A percentile compares a stretch with the other conserved stretches of the same genome.
Conservation (phyloP, 257 asterid species). For the Craterostigma plantagineum region DNA sequence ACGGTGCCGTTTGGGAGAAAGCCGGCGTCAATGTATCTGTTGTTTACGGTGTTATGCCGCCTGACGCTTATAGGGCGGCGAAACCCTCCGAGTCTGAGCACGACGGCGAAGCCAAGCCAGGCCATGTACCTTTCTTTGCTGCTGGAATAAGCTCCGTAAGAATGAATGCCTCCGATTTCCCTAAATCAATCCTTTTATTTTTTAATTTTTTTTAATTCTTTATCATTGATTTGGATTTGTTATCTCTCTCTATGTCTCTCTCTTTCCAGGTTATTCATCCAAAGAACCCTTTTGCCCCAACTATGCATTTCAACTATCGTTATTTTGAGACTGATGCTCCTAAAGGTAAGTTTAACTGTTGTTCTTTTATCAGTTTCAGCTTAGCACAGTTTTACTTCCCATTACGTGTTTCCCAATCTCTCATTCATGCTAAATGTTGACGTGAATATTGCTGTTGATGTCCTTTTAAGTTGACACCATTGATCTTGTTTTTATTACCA, state of each 20-base stretch:
- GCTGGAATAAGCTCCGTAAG: constrained; percentile 97
- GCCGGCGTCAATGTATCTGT: constrained; percentile 98
- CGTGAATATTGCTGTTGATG: no score
- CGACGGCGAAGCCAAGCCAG: constrained; percentile 47
- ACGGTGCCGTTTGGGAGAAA: constrained; percentile 81
- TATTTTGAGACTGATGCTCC: constrained; percentile 96
- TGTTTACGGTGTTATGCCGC: constrained; percentile 98
- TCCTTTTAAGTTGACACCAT: no score
- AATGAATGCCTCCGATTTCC: not conserved
- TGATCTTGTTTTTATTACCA: no score
- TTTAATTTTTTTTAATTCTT: not conserved
- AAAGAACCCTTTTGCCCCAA: constrained; percentile 93
- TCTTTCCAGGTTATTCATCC: constrained; percentile 77
- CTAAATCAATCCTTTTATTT: not conserved
- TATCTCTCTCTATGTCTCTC: constrained; percentile 1
- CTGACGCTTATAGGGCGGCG: constrained; percentile 96
- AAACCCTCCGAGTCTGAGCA: constrained; percentile 39
- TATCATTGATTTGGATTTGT: no score
- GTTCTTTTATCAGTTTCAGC: no score
- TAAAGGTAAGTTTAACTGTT: constrained; percentile 31
- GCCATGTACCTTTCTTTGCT: constrained; percentile 87
- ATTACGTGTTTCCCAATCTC: no score
- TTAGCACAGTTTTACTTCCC: no score
- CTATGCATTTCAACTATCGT: constrained; percentile 87
- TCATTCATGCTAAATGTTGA: no score